Base-by-base conservation (phyloP, 331 rosid genomes). In the Ulmus americana region DNA sequence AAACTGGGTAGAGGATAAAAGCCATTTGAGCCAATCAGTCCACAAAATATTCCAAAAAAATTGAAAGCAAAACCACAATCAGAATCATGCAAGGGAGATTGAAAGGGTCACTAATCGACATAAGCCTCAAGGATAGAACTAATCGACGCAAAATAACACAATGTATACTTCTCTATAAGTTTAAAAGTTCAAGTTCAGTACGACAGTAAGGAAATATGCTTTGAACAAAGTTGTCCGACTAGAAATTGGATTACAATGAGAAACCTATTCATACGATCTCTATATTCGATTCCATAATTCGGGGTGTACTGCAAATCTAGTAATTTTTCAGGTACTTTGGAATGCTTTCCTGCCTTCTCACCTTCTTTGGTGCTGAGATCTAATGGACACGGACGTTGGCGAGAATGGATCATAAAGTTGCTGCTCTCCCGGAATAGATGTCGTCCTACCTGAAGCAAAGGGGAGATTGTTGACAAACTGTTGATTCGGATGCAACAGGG, bases 391-490 rank as follows among this genome's bases (percentile, higher is more conserved):
- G 20, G 97, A 86, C 20, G 95, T 80, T 39, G 95, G 97, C 3
- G 95, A 80, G 78, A 94, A 94, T 11, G 97, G 99, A 81, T 94
- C 97, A 70, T 87, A 94, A 64, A 90, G 76, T 80, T 85, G 87
- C 43, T 67, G 97, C 62, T 86, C 98, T 6, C 82, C 81, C 9
- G 90, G 66, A 76, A 67, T 68, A 54, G 82, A 69, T 4, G 72
- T 59, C 2, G 75, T 74, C 77, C 69, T 84, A 50, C 86, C 78
- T 55, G 87, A 72, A 66, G 69, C 63, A 65, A 80, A 63, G 42
- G 84, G 13, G 7, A 58, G 82, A 67, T 67, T 80, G 75, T 59
- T 77, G 76, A 65, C 45, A 65, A 81, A 76, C 50, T 72, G 84
- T 20, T 79, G 90, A 64, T 74, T 83, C 68, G 80, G 71, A 51